Base-by-base conservation (phyloP, 768 basidiomycete species). In the Guyanaporus albipodus region DNA sequence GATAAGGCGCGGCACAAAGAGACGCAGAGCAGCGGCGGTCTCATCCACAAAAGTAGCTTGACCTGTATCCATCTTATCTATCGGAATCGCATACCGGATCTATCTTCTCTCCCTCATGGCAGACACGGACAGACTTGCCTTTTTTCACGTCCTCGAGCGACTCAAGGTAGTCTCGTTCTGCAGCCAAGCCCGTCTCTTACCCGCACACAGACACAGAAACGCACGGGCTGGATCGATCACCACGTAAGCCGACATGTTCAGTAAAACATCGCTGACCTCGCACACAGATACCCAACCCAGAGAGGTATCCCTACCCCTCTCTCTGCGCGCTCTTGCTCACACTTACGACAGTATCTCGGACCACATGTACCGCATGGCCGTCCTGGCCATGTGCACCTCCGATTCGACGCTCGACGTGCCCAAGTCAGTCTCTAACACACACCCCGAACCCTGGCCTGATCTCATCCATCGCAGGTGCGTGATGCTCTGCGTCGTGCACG, bases 291-390 rank as follows among this genome's bases (percentile, higher is more conserved):
- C 79, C 82, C 15, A 76, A 78, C 50, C 78, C 90, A 6, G 91
- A 95, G 70, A 92, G 90, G 91, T 88, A 48, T 32, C 34, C 41
- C 19, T 10, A 11, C 15, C n/a, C 17, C 0, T 14, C 17, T 8
- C 2, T 18, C 29, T n/a, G 0, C 8, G 5, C 27, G 11, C 4
- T 45, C 27, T 3, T 12, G 10, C 37, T 51, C 37, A 52, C 17
- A 9, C 32, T 24, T 11, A 21, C 21, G 17, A 9, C 49, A 91
- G 88, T 54, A 94, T 97, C 52, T 84, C 91, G 8, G 95, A 98
- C 66, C 94, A 97, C 59, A 97, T 96, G 95, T 90, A 92, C 63
- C 75, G 95, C 38, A 97, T 99, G 95, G 86, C 91, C 2, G 64
- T 97, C n/a, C 76, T 98, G 34, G 85, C 92, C 4, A 85, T 99